phyloP scores from a whole-genome alignment of 2,329 filamentous ascomycete species.

The Shiraia sp. region DNA sequence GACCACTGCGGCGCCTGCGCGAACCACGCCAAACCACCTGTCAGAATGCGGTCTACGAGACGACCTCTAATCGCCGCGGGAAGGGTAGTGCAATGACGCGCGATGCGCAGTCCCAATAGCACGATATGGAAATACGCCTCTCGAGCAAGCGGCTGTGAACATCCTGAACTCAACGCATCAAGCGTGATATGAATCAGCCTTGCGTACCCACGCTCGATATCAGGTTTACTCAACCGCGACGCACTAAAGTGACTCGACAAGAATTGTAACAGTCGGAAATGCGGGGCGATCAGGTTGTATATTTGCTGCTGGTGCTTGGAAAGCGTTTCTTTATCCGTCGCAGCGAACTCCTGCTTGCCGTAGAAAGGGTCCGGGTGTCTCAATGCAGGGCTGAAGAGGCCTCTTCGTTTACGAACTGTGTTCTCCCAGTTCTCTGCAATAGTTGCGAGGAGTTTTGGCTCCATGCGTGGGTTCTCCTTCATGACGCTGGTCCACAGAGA shows the following conservation, averaged over 20 bases:
- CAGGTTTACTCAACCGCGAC: slow-evolving; percentile 78
- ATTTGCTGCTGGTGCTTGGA: slow-evolving; percentile 76
- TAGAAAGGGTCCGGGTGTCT: slow-evolving; percentile 85
- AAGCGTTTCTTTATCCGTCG: slow-evolving; percentile 78
- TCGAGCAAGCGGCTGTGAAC: slow-evolving; percentile 82
- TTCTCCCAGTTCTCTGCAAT: slow-evolving; percentile 90
- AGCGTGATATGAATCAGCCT: slow-evolving; percentile 81
- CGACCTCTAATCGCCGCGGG: slow-evolving; percentile 73
- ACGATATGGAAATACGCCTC: slow-evolving; percentile 91
- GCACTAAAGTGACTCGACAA: slow-evolving; percentile 94
- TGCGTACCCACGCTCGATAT: slow-evolving; percentile 80
- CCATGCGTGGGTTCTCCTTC: slow-evolving; percentile 89
- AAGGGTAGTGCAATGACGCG: slow-evolving; percentile 69
- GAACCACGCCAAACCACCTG: slow-evolving; percentile 89
- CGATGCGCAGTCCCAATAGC: slow-evolving; percentile 77
- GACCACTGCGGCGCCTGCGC: slow-evolving; percentile 83
- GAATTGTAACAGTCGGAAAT: slow-evolving; percentile 84
- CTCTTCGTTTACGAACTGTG: slow-evolving; percentile 75
- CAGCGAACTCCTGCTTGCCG: slow-evolving; percentile 87
- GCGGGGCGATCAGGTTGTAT: slow-evolving; percentile 83
- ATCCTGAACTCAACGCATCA: slow-evolving; percentile 64
- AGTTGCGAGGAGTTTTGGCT: slow-evolving; percentile 81
- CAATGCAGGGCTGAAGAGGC: slow-evolving; percentile 77
- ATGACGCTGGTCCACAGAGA: slow-evolving; percentile 97
- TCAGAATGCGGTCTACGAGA: slow-evolving; percentile 86